These are phyloP conservation scores for Penicillium verrucosum DNA, from an alignment of 2,329 filamentous ascomycete genomes.

Conservation along the genomic window DNA sequence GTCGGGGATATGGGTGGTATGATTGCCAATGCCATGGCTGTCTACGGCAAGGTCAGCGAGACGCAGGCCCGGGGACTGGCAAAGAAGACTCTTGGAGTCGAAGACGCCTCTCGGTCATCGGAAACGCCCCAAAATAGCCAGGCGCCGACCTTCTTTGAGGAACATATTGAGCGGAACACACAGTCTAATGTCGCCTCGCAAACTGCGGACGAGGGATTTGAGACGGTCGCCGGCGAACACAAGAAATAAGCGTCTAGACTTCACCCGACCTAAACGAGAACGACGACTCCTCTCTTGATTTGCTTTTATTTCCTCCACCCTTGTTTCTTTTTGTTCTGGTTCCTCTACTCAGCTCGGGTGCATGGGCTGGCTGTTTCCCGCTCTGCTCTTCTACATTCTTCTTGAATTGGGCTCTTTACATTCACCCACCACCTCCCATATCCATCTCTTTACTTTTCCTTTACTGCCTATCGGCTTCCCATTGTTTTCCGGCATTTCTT, in stretches of 20 bases:
- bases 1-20: conserved; percentile 94
- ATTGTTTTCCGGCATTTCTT: conserved; percentile 12
- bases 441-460: conserved; percentile 1
- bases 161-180: conserved; percentile 13
- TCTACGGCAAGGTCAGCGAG: conserved; percentile 89
- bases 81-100: conserved; percentile 34
- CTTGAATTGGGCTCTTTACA: neutral
- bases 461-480: neutral
- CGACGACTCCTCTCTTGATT: conserved; percentile 9
- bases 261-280: conserved; percentile 8
- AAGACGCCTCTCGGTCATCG: conserved; percentile 13
- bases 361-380: conserved; percentile 1
- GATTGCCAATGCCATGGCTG: conserved; percentile 93
- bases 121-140: conserved; percentile 24
- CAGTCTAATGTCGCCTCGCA: conserved; percentile 44
- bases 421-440: neutral
- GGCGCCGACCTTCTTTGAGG: conserved; percentile 6
- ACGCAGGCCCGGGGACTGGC: conserved; percentile 67
- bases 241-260: conserved; percentile 24
- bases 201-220: conserved; percentile 50
- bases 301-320: neutral
- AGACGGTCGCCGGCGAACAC: conserved; percentile 36
- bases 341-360: neutral
- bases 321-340: neutral
- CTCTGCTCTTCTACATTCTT: neutral